Evolutionary conservation across 2,329 filamentous ascomycete species (phyloP), one percentile per base, ranked within the genome.

Genomic region (Epichloe gansuensis): DNA sequence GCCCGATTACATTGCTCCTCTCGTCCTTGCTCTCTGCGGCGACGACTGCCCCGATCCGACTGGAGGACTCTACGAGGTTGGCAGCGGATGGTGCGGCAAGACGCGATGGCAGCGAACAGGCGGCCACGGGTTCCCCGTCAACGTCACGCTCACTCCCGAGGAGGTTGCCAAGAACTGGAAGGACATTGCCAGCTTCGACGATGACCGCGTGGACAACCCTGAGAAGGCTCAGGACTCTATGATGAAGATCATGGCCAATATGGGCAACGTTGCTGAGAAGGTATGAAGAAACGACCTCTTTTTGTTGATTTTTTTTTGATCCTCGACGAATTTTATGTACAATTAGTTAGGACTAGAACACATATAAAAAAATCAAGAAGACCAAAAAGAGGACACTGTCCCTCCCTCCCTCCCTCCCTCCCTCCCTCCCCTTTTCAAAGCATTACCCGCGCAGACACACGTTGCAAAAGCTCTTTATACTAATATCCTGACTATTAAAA

Each of bases 31-130:
- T 44, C 86, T 98, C 54, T 77, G 70, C 69, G 88, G 83, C 67
- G 93, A 98, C 74, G 88, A 88, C 72, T 83, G 90, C 51, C 91
- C 93, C 31, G 80, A 86, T 64, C 81, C 83, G 15, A 96, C 90
- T 54, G 91, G 91, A 58, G 85, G 85, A 51, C 79, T 98, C 47
- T 98, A 90, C 72, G 93, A 98, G 74, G 88, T 91, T 61, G 93
- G 93, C 63, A 93, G 88, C 66, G 93, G 91, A 58, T 98, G 93
- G 93, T 82, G 85, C 63, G 89, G 86, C 58, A 81, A 83, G 67
- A 98, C 93, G 52, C 85, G 93, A 71, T 98, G 91, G 91, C 91
- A 98, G 77, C 84, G 93, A 62, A 83, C 83, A 55, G 88, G 87
- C 51, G 93, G 93, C 60, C 83, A 91, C 67, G 87, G 85, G 59